These are phyloP conservation scores for Clonostachys byssicola DNA, from an alignment of 2,329 filamentous ascomycete genomes.

Conservation along the genomic window DNA sequence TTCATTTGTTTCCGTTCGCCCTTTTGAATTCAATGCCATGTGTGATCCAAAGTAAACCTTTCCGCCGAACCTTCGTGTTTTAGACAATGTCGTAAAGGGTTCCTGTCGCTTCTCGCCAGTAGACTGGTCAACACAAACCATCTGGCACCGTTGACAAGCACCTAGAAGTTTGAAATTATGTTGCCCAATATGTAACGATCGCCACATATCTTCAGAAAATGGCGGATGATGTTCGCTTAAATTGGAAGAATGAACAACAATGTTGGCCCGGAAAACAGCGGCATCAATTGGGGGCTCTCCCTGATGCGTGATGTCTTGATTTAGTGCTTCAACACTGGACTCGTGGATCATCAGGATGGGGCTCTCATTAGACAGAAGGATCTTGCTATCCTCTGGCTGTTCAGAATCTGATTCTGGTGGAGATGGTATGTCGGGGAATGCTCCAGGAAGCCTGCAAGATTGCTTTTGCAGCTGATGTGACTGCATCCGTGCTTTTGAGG, in stretches of 20 bases:
- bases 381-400: slow-evolving; percentile 36
- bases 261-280: slow-evolving; percentile 83
- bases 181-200: slow-evolving; percentile 58
- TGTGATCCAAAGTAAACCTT: slow-evolving; percentile 91
- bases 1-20: slow-evolving; percentile 5
- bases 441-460: slow-evolving; percentile 36
- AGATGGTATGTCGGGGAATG: slow-evolving; percentile 49
- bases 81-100: slow-evolving; percentile 83
- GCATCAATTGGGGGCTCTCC: slow-evolving; percentile 63
- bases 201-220: slow-evolving; percentile 82
- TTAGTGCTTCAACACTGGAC: slow-evolving; percentile 75
- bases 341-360: slow-evolving; percentile 83
- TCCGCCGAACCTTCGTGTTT: slow-evolving; percentile 77
- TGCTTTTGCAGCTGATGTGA: slow-evolving; percentile 39
- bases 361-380: slow-evolving; percentile 88
- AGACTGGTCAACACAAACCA: slow-evolving; percentile 90
- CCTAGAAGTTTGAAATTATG: slow-evolving; percentile 70
- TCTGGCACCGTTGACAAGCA: slow-evolving; percentile 84
- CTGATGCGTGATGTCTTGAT: slow-evolving; percentile 62
- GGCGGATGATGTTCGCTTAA: slow-evolving; percentile 32
- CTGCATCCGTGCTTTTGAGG: slow-evolving; percentile 68
- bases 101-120: slow-evolving; percentile 76
- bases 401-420: slow-evolving; percentile 56
- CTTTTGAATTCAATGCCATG: slow-evolving; percentile 44
- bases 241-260: slow-evolving; percentile 54